A percentile compares a stretch with the other conserved stretches of the same genome.
phyloP scores from a whole-genome alignment of 1,284 basidiomycete genomes.

The Pseudozyma pruni region DNA sequence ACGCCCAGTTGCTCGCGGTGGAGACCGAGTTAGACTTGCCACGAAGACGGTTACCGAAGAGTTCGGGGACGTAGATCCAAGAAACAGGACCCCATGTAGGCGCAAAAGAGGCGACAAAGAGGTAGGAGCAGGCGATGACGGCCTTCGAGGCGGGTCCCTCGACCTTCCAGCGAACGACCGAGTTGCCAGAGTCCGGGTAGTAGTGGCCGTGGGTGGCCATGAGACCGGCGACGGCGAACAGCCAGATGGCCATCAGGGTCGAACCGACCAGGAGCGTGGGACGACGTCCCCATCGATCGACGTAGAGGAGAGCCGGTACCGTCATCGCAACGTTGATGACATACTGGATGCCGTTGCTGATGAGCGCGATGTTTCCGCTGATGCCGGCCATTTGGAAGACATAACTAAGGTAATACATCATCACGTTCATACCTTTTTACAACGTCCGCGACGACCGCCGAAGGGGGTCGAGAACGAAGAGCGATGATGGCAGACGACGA shows the following conservation, averaged over 20 bases:
- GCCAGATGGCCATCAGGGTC: constrained; percentile 40
- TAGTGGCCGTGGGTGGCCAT: constrained; percentile 29
- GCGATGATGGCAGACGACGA: no score
- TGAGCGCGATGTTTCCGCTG: constrained; percentile 22
- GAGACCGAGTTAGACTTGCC: constrained; percentile 38
- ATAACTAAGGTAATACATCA: constrained; percentile 42
- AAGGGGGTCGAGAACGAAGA: no score
- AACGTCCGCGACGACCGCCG: no score
- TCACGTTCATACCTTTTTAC: constrained; percentile 41
- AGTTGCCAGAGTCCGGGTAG: constrained; percentile 9
- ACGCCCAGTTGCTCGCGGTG: constrained; percentile 23
- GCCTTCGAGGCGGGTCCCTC: constrained; percentile 31
- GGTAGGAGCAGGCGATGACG: constrained; percentile 45
- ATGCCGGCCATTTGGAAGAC: constrained; percentile 41
- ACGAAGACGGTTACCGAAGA: constrained; percentile 31
- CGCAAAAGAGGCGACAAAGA: constrained; percentile 48
- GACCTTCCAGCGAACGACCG: constrained; percentile 38
- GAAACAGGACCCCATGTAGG: constrained; percentile 32
- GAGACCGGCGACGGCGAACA: constrained; percentile 38
- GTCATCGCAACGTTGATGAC: constrained; percentile 56
- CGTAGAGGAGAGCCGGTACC: constrained; percentile 41
- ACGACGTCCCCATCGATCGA: constrained; percentile 51
- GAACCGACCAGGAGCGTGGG: constrained; percentile 45
- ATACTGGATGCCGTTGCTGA: constrained; percentile 42
- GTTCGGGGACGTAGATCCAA: constrained; percentile 35